phyloP scores from a whole-genome alignment of 208 protist species.

The Crithidia bombi region DNA sequence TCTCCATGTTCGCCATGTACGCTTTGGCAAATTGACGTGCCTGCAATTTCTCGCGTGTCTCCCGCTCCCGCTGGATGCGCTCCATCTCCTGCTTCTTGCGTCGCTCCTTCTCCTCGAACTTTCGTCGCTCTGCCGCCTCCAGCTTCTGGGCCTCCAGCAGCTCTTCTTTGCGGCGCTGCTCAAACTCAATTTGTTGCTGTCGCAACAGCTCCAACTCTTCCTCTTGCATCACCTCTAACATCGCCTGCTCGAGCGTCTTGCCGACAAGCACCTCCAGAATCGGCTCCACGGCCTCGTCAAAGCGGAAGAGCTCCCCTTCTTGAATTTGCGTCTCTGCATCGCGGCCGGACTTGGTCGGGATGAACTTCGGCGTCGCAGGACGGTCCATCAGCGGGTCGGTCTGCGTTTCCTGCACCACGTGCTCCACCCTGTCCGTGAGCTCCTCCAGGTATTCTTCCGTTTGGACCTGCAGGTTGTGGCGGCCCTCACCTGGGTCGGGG shows the following conservation, averaged over 20 bases:
- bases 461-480: constrained; percentile 95
- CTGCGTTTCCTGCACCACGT: constrained; percentile 91
- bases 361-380: constrained; percentile 93
- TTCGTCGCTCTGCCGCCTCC: constrained; percentile 94
- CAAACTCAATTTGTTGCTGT: constrained; percentile 95
- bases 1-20: constrained; percentile 93
- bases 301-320: constrained; percentile 97
- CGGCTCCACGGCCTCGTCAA: constrained; percentile 96
- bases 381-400: constrained; percentile 97
- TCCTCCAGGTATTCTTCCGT: constrained; percentile 97
- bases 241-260: constrained; percentile 97
- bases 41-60: constrained; percentile 93
- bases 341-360: constrained; percentile 94
- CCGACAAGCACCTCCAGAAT: constrained; percentile 97
- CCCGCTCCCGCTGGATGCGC: constrained; percentile 89
- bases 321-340: constrained; percentile 97
- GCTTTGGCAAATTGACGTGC: constrained; percentile 93
- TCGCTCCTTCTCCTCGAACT: constrained; percentile 96
- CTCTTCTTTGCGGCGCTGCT: constrained; percentile 96
- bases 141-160: constrained; percentile 95
- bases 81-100: constrained; percentile 94
- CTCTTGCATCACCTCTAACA: constrained; percentile 98
- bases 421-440: constrained; percentile 87
- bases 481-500: constrained; percentile 87
- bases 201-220: constrained; percentile 95